A percentile compares a stretch with the other conserved stretches of the same genome.
Evolutionary conservation across 2,329 filamentous ascomycete species (phyloP).

Genomic region (Metarhizium robertsii): DNA sequence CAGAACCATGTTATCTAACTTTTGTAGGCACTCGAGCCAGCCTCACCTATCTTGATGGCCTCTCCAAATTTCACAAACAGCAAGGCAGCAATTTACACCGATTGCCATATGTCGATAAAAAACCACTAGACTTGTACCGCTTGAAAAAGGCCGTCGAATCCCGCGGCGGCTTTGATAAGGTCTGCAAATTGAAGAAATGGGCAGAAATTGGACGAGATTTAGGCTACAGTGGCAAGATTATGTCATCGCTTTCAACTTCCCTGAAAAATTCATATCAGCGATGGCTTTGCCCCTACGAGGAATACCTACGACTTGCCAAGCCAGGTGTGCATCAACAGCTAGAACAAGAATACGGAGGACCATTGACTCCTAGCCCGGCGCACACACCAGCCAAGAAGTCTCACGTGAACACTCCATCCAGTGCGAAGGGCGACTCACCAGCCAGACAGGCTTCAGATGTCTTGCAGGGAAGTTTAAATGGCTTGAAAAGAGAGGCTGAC

Average conservation of each 20-base stretch:
- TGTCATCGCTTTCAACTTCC: conserved; percentile 96
- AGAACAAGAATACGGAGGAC: conserved; percentile 86
- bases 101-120: conserved; percentile 94
- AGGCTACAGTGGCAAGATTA: conserved; percentile 98
- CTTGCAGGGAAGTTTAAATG: conserved; percentile 39
- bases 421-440: conserved; percentile 56
- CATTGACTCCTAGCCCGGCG: conserved; percentile 67
- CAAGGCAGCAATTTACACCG: conserved; percentile 90
- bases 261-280: conserved; percentile 97
- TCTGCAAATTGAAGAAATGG: conserved; percentile 98
- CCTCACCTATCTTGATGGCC: conserved; percentile 88
- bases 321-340: conserved; percentile 94
- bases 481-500: conserved; percentile 35
- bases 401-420: conserved; percentile 48
- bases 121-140: conserved; percentile 88
- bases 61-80: conserved; percentile 94
- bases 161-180: conserved; percentile 87
- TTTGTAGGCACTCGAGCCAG: conserved; percentile 79
- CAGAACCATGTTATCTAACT: background rate
- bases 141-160: conserved; percentile 95
- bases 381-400: conserved; percentile 63
- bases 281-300: conserved; percentile 95
- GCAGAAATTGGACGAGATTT: conserved; percentile 94
- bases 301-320: conserved; percentile 83
- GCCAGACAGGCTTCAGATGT: conserved; percentile 46